Evolutionary conservation across 1,284 basidiomycete genomes (phyloP).

Genomic region (Sanghuangporus weigelae): DNA sequence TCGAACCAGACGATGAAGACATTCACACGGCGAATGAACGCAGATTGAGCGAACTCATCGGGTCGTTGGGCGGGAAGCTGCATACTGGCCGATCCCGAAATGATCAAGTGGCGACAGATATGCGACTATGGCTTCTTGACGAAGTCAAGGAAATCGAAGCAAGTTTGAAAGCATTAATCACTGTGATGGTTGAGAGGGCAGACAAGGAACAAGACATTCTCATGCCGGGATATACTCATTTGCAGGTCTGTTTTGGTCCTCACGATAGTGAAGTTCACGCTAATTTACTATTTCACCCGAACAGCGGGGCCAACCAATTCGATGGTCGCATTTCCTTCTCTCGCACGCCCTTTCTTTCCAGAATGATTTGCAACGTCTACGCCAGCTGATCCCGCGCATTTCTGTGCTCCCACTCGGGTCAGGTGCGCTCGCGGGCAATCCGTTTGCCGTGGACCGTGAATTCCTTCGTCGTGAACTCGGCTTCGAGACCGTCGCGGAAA

Average conservation of each 20-base stretch:
- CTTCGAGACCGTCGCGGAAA: constrained; percentile 82
- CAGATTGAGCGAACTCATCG: constrained; percentile 89
- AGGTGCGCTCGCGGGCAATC: constrained; percentile 94
- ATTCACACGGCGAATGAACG: constrained; percentile 99
- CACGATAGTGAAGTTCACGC: neutral
- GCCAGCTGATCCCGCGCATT: constrained; percentile 81
- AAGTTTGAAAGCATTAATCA: constrained; percentile 76
- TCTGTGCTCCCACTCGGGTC: constrained; percentile 92
- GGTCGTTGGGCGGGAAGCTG: constrained; percentile 85
- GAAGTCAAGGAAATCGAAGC: constrained; percentile 69
- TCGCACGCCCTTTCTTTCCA: constrained; percentile 93
- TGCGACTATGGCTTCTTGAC: constrained; percentile 92
- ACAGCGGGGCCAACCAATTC: constrained; percentile 93
- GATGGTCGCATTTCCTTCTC: constrained; percentile 96
- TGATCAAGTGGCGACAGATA: constrained; percentile 97
- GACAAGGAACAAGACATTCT: constrained; percentile 89
- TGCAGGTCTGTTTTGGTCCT: constrained; percentile 60
- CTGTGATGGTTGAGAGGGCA: constrained; percentile 87
- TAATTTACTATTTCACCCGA: neutral
- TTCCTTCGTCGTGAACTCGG: constrained; percentile 84
- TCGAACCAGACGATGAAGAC: constrained; percentile 87
- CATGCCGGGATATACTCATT: constrained; percentile 95
- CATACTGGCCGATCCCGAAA: constrained; percentile 97
- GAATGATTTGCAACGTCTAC: constrained; percentile 83
- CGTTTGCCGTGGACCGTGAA: constrained; percentile 87